A percentile compares a stretch with the other conserved stretches of the same genome.
Evolutionary conservation across 495 filamentous ascomycete genomes (phyloP).

Genomic region (Talaromyces stipitatus): DNA sequence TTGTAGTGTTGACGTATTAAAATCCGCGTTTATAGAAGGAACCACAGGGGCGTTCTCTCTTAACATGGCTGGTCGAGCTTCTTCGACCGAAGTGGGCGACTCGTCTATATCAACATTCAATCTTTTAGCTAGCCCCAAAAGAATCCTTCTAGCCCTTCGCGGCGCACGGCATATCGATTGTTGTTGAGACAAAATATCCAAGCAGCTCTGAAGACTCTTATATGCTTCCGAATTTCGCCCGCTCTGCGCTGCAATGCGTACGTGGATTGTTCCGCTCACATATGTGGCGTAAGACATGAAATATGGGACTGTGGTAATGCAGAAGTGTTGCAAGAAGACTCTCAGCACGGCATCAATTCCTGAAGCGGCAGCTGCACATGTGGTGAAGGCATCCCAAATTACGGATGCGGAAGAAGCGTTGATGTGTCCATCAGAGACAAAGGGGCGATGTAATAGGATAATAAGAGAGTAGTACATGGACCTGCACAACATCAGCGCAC

Average conservation of each 20-base stretch:
- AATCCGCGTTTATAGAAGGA: background rate
- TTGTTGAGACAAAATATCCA: constrained; percentile 22
- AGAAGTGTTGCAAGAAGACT: constrained; percentile 21
- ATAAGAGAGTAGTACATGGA: constrained; percentile 13
- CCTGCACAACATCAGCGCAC: background rate
- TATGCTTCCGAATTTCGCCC: constrained; percentile 19
- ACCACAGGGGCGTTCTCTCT: too few relatives aligned
- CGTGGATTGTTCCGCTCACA: constrained; percentile 27
- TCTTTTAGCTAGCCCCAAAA: constrained; percentile 19
- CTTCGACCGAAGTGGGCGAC: background rate
- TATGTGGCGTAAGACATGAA: constrained; percentile 33
- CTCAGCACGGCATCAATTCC: constrained; percentile 13
- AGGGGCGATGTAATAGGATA: constrained; percentile 19
- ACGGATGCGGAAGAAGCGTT: constrained; percentile 14
- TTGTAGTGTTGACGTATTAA: background rate
- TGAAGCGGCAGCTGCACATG: constrained; percentile 17
- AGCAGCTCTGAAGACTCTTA: constrained; percentile 16
- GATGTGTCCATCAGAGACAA: constrained; percentile 16
- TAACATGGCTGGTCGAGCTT: background rate
- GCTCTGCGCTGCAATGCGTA: constrained; percentile 27
- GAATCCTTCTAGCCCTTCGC: constrained; percentile 20
- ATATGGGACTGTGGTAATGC: constrained; percentile 23
- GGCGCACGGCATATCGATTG: constrained; percentile 23
- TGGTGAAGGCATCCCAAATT: constrained; percentile 14
- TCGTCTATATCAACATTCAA: constrained; percentile 19